Evolutionary conservation across 140 eudicot species (phyloP), one percentile per base, ranked within the genome.

Genomic region (Stevia rebaudiana): DNA sequence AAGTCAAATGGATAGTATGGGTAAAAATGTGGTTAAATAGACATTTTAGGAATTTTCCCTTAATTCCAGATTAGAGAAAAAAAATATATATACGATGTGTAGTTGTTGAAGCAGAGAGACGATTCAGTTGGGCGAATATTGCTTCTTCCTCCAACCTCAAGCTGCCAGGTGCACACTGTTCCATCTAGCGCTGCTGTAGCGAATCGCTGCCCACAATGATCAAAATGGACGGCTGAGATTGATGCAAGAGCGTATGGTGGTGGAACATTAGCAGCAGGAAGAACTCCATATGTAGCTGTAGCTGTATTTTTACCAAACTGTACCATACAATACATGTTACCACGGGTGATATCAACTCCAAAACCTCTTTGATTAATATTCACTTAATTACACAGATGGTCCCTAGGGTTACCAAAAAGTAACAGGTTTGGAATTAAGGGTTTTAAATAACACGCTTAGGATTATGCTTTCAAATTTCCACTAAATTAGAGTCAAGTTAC

Each of bases 121-220:
- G 96, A 88, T 70, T 92, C 99, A 3, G 97, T 88, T 61, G 99
- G 99, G 52, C 81, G 81, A 75, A 92, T 79, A 41, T 85, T 88
- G 85, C 90, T 92, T 76, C 96, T 81, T 73, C 99, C 99, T 28
- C 99, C 99, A 36, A 88, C 99, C 79, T 88, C 99, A 52, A 92
- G 95, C 76, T 92, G 99, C 99, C 99, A 92, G 8, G 99, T 85
- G 83, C 96, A 85, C 53, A 92, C 99, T 4, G 96, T 92, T 76
- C 99, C 99, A 80, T 92, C 99, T 64, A 61, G 77, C 19, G 99
- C 96, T 59, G 78, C 92, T 31, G 94, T 88, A 23, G 94, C 90
- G 74, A 92, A 92, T 72, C 96, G 77, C 41, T 92, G 99, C 44
- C 99, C 99, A 69, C 89, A 88, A 24, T 79, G 81, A 68, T 88